phyloP scores from a whole-genome alignment of 202 grass and related monocot genomes.

The Panicum virgatum region DNA sequence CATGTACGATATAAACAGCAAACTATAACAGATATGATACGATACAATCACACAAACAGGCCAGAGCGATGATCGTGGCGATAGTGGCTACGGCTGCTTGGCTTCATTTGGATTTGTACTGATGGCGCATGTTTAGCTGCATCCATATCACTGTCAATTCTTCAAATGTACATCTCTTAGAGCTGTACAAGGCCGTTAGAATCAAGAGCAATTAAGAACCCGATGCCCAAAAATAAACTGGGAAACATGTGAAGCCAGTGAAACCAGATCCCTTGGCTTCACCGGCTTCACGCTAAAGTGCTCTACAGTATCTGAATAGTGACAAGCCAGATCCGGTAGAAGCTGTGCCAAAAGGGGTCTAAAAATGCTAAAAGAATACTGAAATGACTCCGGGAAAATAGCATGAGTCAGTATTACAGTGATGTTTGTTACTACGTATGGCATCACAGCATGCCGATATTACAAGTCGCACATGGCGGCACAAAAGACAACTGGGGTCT shows the following conservation, averaged over 20 bases:
- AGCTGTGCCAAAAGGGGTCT: too few relatives aligned
- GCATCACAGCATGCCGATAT: constrained; percentile 10
- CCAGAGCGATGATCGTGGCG: not conserved
- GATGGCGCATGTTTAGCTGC: not conserved
- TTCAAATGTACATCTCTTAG: not conserved
- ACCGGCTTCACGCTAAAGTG: too few relatives aligned
- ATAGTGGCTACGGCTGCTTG: not conserved
- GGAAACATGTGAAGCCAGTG: too few relatives aligned
- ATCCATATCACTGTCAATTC: not conserved
- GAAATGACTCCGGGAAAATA: not conserved
- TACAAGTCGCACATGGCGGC: not conserved
- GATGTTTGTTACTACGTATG: not conserved
- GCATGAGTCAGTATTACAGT: not conserved
- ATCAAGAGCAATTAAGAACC: not conserved
- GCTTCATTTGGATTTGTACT: not conserved
- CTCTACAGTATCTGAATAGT: too few relatives aligned
- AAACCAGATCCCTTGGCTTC: too few relatives aligned
- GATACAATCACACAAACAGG: not conserved
- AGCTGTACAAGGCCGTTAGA: not conserved
- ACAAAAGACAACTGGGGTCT: not conserved
- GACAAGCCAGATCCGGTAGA: too few relatives aligned
- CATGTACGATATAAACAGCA: not conserved
- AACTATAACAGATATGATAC: not conserved
- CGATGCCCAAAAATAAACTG: too few relatives aligned
- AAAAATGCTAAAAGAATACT: not conserved